Conservation (phyloP, 805 yeast species). For the Lipomyces anomalus region DNA sequence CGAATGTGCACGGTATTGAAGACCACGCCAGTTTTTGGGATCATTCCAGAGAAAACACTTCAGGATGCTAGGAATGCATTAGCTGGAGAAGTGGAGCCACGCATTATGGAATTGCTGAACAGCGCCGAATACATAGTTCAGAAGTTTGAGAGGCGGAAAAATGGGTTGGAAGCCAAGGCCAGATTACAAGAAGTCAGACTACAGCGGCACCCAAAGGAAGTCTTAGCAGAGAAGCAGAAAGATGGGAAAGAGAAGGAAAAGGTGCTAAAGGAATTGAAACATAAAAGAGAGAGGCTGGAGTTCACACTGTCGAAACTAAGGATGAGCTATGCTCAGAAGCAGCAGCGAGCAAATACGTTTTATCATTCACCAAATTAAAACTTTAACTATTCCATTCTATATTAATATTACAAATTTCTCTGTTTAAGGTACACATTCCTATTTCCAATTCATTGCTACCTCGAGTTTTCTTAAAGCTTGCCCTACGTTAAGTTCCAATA, state of each 20-base stretch:
- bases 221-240: background rate
- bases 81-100: conserved; percentile 30
- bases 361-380: no score
- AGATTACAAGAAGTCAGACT: conserved; percentile 29
- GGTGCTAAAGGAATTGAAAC: conserved; percentile 19
- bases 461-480: conserved; percentile 22
- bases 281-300: conserved; percentile 22
- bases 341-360: background rate
- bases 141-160: conserved; percentile 28
- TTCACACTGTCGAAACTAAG: conserved; percentile 20
- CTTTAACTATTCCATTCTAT: no score
- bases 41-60: conserved; percentile 30
- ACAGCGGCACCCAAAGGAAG: conserved; percentile 12
- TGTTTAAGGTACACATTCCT: no score
- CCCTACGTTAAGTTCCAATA: conserved; percentile 21
- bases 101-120: conserved; percentile 24
- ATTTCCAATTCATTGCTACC: conserved; percentile 23
- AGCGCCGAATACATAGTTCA: conserved; percentile 26
- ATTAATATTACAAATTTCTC: no score
- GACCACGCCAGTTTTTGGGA: conserved; percentile 26
- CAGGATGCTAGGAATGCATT: conserved; percentile 23
- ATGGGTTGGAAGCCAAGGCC: conserved; percentile 26
- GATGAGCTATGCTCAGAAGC: background rate
- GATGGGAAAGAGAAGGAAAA: conserved; percentile 12
- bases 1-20: conserved; percentile 23